Evolutionary conservation across 768 basidiomycete genomes (phyloP), one percentile per base, ranked within the genome.

Genomic region (Termitomyces sp.): DNA sequence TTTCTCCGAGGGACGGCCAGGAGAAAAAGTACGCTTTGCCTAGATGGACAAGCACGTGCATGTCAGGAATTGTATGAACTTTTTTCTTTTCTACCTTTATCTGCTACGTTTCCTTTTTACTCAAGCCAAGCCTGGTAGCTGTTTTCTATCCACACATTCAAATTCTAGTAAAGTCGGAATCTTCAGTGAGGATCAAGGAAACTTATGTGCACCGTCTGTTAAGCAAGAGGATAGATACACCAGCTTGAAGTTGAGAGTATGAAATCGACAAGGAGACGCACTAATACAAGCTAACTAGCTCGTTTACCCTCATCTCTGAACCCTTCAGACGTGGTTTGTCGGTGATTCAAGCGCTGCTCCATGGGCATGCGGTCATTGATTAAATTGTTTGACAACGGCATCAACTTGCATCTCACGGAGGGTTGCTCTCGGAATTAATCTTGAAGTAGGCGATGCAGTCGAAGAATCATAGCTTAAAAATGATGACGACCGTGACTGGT

Each of bases 1-100:
- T 10, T 73, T 95, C 33, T 92, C 90, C 3, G 88, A 92, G 55
- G 94, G 94, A 38, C 87, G 90, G 56, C 93, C 93, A 30, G 92
- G 90, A 48, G 92, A 95, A 72, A 86, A 87, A 68, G 90, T 94
- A 52, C 81, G 80, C n/a, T 90, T 91, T 62, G 85, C 85, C 28
- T 86, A 70, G 62, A 54, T 28, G 50, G 35, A 33, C 44, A 38
- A 26, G 10, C 20, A 33, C 26, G 36, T 40, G 36, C 11, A 5
- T 18, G n/a, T 28, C 13, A 22, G 14, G 9, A 50, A n/a, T 8
- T 9, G 32, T 35, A 10, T 24, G 3, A 36, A 26, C 22, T 26
- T 45, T 46, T n/a, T 26, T 26, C n/a, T 22, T 16, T 13, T 14
- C 13, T 14, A 50, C 7, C 9, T 35, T 18, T 9, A 5, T 36